Percentiles rank a stretch among this genome's conserved stretches.
Conservation (phyloP, 2,329 filamentous ascomycete genomes). For the Lithohypha guttulata region DNA sequence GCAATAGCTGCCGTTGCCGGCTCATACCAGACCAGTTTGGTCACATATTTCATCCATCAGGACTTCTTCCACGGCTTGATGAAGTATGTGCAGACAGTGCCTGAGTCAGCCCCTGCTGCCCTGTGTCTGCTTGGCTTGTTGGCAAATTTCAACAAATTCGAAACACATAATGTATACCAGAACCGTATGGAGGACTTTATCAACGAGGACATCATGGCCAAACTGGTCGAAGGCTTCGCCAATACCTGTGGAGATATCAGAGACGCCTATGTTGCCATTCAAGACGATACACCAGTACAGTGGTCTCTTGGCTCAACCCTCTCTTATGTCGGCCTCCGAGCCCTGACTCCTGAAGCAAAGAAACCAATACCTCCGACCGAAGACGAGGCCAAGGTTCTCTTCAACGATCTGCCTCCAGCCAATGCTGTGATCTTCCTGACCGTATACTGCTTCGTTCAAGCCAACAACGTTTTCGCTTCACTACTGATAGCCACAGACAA, state of each 20-base stretch:
- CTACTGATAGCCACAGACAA: constrained; percentile 55
- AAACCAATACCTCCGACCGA: constrained; percentile 50
- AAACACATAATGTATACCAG: constrained; percentile 94
- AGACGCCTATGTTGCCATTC: constrained; percentile 69
- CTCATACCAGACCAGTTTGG: constrained; percentile 87
- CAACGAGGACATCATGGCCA: constrained; percentile 76
- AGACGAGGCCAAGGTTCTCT: constrained; percentile 73
- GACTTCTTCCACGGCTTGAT: constrained; percentile 91
- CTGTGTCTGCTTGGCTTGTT: constrained; percentile 77
- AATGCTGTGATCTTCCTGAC: constrained; percentile 72
- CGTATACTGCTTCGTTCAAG: constrained; percentile 84
- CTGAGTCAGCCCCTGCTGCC: constrained; percentile 55
- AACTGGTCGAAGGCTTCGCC: constrained; percentile 68
- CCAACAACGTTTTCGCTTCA: constrained; percentile 90
- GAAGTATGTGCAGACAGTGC: constrained; percentile 54
- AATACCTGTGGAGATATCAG: constrained; percentile 57
- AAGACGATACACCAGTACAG: constrained; percentile 80
- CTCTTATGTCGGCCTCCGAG: constrained; percentile 72
- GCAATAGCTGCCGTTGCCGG: constrained; percentile 77
- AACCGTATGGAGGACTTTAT: constrained; percentile 88
- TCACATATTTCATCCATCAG: constrained; percentile 89
- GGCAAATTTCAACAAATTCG: constrained; percentile 98
- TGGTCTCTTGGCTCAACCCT: constrained; percentile 78
- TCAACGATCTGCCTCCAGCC: constrained; percentile 66
- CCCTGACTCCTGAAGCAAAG: constrained; percentile 58